phyloP scores from a whole-genome alignment of 495 filamentous ascomycete species.

The Aspergillus heteromorphus region DNA sequence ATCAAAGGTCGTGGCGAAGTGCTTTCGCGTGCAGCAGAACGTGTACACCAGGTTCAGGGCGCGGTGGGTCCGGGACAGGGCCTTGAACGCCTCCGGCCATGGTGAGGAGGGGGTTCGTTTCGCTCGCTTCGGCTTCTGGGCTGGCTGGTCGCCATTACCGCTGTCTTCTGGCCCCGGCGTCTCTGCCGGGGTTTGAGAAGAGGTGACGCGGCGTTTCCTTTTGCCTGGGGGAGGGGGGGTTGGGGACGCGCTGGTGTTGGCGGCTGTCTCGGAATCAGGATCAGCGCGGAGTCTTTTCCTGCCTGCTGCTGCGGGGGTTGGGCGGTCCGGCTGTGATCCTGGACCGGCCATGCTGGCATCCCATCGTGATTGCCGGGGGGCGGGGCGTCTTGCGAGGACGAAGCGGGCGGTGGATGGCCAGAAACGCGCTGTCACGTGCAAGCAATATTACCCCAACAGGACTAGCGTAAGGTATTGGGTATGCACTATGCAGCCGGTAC shows the following conservation, averaged over 20 bases:
- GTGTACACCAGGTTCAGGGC: conserved; percentile 91
- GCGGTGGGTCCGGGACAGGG: conserved; percentile 69
- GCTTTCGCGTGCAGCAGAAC: conserved; percentile 88
- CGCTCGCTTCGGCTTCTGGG: not conserved
- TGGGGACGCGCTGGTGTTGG: conserved; percentile 16
- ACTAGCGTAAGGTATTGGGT: conserved; percentile 1
- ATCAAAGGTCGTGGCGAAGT: conserved; percentile 84
- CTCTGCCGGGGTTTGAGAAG: not conserved
- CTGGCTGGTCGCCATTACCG: not conserved
- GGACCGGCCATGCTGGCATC: conserved; percentile 22
- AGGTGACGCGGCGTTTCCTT: not conserved
- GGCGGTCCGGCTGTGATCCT: not conserved
- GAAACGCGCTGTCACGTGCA: conserved; percentile 28
- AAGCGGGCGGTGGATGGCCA: not conserved
- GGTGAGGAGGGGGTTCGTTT: conserved; percentile 38
- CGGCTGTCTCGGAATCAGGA: not conserved
- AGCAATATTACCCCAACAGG: conserved; percentile 10
- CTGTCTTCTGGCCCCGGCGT: not conserved
- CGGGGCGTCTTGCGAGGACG: not conserved
- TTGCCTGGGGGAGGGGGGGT: not conserved
- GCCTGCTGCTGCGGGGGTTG: not conserved
- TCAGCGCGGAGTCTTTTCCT: conserved; percentile 19
- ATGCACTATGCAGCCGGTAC: not conserved
- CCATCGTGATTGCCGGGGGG: conserved; percentile 19
- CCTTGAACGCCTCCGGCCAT: conserved; percentile 72